Evolutionary conservation across 192 early-diverging fungal species (phyloP).

Genomic region (Coemansia sp.): DNA sequence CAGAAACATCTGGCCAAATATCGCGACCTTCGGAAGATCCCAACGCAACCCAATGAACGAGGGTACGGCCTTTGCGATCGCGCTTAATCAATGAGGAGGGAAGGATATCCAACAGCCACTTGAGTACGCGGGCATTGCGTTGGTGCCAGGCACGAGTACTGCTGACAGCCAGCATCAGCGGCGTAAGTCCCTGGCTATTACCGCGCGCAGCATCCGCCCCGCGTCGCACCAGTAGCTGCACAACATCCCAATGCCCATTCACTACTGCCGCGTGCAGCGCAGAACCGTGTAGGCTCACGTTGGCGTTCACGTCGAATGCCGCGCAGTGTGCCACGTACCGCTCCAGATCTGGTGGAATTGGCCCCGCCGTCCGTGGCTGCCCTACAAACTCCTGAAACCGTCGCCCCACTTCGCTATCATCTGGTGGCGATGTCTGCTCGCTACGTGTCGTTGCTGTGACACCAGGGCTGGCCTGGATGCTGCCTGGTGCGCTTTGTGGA

Average conservation of each 20-base stretch:
- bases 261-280: constrained; percentile 31
- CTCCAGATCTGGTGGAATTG: constrained; percentile 15
- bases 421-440: neutral
- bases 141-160: constrained; percentile 17
- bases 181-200: constrained; percentile 30
- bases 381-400: constrained; percentile 9
- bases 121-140: constrained; percentile 17
- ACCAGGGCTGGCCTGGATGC: neutral
- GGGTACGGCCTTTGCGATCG: constrained; percentile 39
- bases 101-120: constrained; percentile 37
- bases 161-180: constrained; percentile 41
- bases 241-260: constrained; percentile 39
- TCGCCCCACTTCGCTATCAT: neutral
- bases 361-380: constrained; percentile 5
- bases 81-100: constrained; percentile 16
- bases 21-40: neutral
- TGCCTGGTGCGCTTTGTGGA: neutral
- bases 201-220: constrained; percentile 18
- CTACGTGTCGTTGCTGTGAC: neutral
- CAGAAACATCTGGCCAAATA: constrained; percentile 19
- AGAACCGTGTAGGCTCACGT: constrained; percentile 10
- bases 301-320: constrained; percentile 13
- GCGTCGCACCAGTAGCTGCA: constrained; percentile 30
- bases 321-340: constrained; percentile 11
- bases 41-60: constrained; percentile 41